These are phyloP conservation scores for Endotrypanum monterogeii DNA, from an alignment of 208 protist species.

Conservation along the genomic window DNA sequence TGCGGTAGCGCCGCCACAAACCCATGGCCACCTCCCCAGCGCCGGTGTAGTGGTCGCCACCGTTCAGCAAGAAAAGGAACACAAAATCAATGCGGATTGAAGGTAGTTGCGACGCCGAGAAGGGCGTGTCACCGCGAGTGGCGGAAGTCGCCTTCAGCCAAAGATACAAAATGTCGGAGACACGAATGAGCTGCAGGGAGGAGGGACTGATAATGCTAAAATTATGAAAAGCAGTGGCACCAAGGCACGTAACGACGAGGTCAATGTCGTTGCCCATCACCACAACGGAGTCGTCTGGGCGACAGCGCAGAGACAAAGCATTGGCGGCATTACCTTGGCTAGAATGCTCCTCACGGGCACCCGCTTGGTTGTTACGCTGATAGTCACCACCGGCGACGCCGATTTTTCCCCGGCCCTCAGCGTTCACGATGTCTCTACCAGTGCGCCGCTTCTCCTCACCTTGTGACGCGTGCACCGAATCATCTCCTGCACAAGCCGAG, in stretches of 20 bases:
- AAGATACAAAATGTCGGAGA: slow-evolving; percentile 76
- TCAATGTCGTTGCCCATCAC: slow-evolving; percentile 90
- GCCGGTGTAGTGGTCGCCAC: slow-evolving; percentile 85
- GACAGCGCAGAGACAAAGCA: slow-evolving; percentile 26
- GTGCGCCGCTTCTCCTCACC: neutral
- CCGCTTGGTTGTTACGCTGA: neutral
- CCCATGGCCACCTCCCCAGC: slow-evolving; percentile 76
- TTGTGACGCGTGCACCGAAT: neutral
- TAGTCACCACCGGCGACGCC: neutral
- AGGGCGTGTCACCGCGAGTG: slow-evolving; percentile 38
- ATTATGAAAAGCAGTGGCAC: slow-evolving; percentile 82
- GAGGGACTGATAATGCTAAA: slow-evolving; percentile 77
- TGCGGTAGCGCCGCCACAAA: slow-evolving; percentile 79
- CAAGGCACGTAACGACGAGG: slow-evolving; percentile 81
- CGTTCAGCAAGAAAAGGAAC: slow-evolving; percentile 87
- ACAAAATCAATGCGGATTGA: slow-evolving; percentile 85
- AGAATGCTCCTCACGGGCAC: neutral
- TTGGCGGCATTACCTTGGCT: neutral
- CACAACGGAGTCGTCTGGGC: slow-evolving; percentile 69
- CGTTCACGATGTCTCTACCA: neutral
- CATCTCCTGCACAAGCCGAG: neutral
- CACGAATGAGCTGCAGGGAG: slow-evolving; percentile 79
- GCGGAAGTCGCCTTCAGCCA: slow-evolving; percentile 64
- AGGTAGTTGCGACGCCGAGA: slow-evolving; percentile 47
- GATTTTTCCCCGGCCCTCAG: neutral